Evolutionary conservation across 306 rosid genomes (phyloP).

Genomic region (Luffa acutangula): DNA sequence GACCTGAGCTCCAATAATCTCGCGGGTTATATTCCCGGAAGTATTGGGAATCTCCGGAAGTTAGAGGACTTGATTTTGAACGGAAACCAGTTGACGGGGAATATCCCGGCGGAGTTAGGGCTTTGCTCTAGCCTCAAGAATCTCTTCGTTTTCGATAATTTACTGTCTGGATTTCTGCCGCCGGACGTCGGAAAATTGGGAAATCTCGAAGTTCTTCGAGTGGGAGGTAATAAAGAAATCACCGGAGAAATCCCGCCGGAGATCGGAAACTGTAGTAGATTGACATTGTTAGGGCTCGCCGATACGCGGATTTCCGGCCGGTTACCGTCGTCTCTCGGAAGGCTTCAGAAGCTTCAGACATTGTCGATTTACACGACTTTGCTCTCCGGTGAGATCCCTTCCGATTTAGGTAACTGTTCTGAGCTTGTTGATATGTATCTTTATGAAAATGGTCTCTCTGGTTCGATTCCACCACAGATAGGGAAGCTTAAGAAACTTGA

Average conservation of each 20-base stretch:
- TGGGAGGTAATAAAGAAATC: conserved; percentile 68
- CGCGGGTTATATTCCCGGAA: conserved; percentile 46
- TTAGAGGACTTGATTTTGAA: conserved; percentile 54
- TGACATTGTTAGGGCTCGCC: conserved; percentile 60
- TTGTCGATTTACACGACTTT: conserved; percentile 63
- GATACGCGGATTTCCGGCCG: conserved; percentile 66
- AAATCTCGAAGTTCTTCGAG: conserved; percentile 49
- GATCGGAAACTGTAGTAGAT: conserved; percentile 55
- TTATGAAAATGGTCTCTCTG: conserved; percentile 60
- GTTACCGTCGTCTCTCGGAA: conserved; percentile 60
- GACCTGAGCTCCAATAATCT: conserved; percentile 67
- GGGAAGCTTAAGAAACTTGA: conserved; percentile 69
- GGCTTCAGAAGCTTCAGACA: conserved; percentile 42
- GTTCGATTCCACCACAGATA: conserved; percentile 52
- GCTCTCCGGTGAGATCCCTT: conserved; percentile 75
- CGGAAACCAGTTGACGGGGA: conserved; percentile 67
- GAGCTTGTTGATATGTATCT: conserved; percentile 68
- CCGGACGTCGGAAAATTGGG: conserved; percentile 38
- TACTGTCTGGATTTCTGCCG: conserved; percentile 44
- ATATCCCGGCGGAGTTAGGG: conserved; percentile 48
- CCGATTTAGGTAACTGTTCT: conserved; percentile 73
- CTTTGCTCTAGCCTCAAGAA: conserved; percentile 42
- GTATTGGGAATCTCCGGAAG: conserved; percentile 46
- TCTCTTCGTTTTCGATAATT: conserved; percentile 53
- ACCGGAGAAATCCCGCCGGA: conserved; percentile 51